Evolutionary conservation across 805 yeast species (phyloP).

Genomic region (Candida ascalaphidarum): DNA sequence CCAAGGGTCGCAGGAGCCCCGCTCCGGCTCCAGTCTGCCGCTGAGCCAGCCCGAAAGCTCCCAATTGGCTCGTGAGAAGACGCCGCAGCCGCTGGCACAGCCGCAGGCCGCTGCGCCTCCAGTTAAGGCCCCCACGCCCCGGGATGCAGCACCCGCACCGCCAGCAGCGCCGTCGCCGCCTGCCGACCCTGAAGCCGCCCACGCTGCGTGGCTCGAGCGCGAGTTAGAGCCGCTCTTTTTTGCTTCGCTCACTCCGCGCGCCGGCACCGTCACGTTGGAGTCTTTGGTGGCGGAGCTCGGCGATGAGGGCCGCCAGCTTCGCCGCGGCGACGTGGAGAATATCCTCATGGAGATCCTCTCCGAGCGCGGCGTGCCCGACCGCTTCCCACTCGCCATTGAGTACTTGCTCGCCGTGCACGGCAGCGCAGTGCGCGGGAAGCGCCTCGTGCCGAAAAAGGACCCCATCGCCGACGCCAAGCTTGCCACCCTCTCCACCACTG

Average conservation of each 20-base stretch:
- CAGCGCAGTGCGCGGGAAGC: constrained; percentile 29
- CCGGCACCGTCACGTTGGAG: constrained; percentile 12
- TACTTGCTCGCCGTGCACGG: constrained; percentile 42
- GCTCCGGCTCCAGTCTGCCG: too few relatives aligned
- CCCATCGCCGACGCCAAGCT: constrained; percentile 26
- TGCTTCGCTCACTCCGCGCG: constrained; percentile 19
- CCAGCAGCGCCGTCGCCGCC: constrained; percentile 2
- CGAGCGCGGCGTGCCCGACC: constrained; percentile 39
- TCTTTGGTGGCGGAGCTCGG: constrained; percentile 16
- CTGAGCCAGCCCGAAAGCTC: too few relatives aligned
- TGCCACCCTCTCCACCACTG: constrained; percentile 37
- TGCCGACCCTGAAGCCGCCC: neutral
- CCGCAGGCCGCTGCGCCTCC: constrained; percentile 1
- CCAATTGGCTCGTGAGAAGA: too few relatives aligned
- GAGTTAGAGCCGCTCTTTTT: constrained; percentile 29
- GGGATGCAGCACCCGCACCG: neutral
- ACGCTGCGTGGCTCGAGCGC: constrained; percentile 29
- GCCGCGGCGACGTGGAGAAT: too few relatives aligned
- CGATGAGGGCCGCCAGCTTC: too few relatives aligned
- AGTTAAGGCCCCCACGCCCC: neutral
- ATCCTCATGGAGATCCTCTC: constrained; percentile 48
- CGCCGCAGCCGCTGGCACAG: too few relatives aligned
- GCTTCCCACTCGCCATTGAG: constrained; percentile 29
- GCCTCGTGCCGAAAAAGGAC: constrained; percentile 35
- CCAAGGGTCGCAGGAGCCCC: too few relatives aligned